Evolutionary conservation across 768 basidiomycete species (phyloP).

Genomic region (Hydnomerulius pinastri): DNA sequence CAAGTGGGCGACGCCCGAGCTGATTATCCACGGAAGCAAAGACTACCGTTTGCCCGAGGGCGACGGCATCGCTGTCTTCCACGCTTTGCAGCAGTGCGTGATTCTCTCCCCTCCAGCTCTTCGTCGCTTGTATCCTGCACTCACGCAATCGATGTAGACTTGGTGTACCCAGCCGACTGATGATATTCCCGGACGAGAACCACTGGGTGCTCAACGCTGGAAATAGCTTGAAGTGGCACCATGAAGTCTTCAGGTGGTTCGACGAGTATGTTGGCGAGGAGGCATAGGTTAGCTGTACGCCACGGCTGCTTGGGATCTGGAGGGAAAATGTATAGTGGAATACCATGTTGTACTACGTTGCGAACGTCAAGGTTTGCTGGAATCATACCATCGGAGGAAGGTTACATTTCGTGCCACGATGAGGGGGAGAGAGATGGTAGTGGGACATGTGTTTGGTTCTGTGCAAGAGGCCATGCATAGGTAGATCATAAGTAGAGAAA

Average conservation of each 20-base stretch:
- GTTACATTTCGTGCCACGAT: conserved; percentile 10
- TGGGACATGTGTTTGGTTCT: conserved; percentile 8
- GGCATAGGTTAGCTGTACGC: not conserved
- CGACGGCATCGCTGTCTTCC: conserved; percentile 83
- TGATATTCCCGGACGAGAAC: conserved; percentile 89
- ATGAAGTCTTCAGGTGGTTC: conserved; percentile 93
- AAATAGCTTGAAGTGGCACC: conserved; percentile 92
- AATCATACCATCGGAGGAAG: not conserved
- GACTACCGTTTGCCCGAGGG: conserved; percentile 87
- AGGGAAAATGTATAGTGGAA: not conserved
- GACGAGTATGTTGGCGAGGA: conserved; percentile 57
- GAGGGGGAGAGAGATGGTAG: not conserved
- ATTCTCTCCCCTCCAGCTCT: not conserved
- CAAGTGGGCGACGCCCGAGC: conserved; percentile 85
- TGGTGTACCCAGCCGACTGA: conserved; percentile 70
- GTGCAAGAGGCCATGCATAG: conserved; percentile 4
- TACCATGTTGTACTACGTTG: not conserved
- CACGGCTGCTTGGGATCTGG: too few relatives aligned
- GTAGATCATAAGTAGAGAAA: conserved; percentile 9
- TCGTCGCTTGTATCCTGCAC: not conserved
- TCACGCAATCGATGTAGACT: conserved; percentile 41
- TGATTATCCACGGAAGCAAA: conserved; percentile 85
- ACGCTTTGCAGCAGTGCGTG: conserved; percentile 80
- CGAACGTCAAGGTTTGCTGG: not conserved
- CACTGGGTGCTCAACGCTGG: conserved; percentile 88